A percentile compares a stretch with the other conserved stretches of the same genome.
Conservation (phyloP, 805 yeast species). For the Ogataea henricii region DNA sequence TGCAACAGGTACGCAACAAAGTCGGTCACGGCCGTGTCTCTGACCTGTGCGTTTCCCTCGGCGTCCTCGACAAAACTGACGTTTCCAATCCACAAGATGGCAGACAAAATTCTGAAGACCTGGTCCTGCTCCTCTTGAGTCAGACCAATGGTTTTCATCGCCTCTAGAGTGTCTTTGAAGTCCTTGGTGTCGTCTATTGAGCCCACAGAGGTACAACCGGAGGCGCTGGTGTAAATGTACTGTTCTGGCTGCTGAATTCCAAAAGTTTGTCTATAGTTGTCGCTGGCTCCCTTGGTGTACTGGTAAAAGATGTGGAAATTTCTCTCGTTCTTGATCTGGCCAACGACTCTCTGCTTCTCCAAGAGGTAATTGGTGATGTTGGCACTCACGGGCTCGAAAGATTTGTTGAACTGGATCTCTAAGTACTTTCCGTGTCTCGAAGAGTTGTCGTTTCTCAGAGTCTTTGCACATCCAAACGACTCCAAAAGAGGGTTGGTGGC, state of each 20-base stretch:
- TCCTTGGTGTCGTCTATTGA: slow-evolving; percentile 84
- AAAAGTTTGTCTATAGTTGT: slow-evolving; percentile 73
- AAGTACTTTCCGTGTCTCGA: slow-evolving; percentile 93
- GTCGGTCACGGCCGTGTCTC: slow-evolving; percentile 88
- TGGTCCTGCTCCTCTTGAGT: slow-evolving; percentile 83
- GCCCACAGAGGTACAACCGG: slow-evolving; percentile 82
- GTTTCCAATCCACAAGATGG: slow-evolving; percentile 94
- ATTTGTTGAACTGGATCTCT: slow-evolving; percentile 82
- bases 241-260: slow-evolving; percentile 96
- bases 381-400: slow-evolving; percentile 90
- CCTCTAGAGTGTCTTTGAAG: slow-evolving; percentile 75
- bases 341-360: slow-evolving; percentile 96
- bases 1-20: slow-evolving; percentile 91
- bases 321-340: slow-evolving; percentile 88
- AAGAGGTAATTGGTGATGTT: slow-evolving; percentile 92
- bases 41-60: slow-evolving; percentile 78
- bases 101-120: slow-evolving; percentile 81
- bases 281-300: slow-evolving; percentile 88
- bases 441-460: slow-evolving; percentile 84
- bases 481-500: slow-evolving; percentile 94
- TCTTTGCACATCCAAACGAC: slow-evolving; percentile 92
- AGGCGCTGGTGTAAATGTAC: slow-evolving; percentile 82
- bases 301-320: slow-evolving; percentile 98
- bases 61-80: slow-evolving; percentile 82
- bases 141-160: slow-evolving; percentile 88